Evolutionary conservation across 1,139 yeast species (phyloP), one percentile per base, ranked within the genome.

Genomic region (Arxiozyma slooffiae): DNA sequence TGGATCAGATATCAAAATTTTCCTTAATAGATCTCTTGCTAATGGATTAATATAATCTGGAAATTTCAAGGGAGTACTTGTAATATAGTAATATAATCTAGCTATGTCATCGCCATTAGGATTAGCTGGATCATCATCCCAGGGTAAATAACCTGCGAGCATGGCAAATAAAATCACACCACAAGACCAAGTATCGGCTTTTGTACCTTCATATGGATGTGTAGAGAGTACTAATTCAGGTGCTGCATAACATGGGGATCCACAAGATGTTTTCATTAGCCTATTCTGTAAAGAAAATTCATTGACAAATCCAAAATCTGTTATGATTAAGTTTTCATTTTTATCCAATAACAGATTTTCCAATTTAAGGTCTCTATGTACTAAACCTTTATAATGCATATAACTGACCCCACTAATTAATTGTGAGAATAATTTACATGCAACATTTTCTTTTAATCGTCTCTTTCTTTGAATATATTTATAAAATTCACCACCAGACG

Each of bases 161-260:
- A 94, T 92, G 16, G 98, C 97, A 65, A 89, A 92, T 47, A 92
- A 72, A 52, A 92, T 92, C 41, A 94, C 92, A 51, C 98, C 98
- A 60, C 96, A 80, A 1, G 96, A 88, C 98, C 98, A 92, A 45
- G 90, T 85, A 68, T 92, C 98, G 23, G 88, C 97, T 67, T 87
- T 89, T 56, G 89, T 78, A n/a, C 96, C 97, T 59, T 85, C 89
- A 66, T 92, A 92, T 21, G 94, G 92, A 50, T 81, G 77, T 59
- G 84, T 90, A 16, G 94, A 83, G 41, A 90, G 83, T 4, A 92
- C 98, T 54, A 92, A 73, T 67, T 92, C 98, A 0, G 98, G 98
- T 3, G 98, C 98, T 0, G 97, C 97, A 68, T 92, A 92, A 68
- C 98, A 90, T 0, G 98, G 98, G 7, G 96, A 87, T 1, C 99